phyloP scores from a whole-genome alignment of 352 stramenopile species.

The Albugo candida region DNA sequence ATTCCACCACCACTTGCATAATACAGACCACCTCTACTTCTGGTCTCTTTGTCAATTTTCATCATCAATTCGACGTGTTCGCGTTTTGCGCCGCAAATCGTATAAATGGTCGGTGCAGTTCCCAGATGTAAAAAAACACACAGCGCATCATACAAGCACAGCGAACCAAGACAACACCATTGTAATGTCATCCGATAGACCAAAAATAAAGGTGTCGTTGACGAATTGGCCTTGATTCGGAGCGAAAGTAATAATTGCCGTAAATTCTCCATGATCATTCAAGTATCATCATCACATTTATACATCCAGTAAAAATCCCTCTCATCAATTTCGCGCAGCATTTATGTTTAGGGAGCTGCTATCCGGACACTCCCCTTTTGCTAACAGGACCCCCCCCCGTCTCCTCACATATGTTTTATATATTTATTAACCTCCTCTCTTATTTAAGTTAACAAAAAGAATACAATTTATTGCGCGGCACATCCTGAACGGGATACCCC shows the following conservation, averaged over 20 bases:
- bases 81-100: slow-evolving; percentile 43
- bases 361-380: no score
- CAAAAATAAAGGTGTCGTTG: slow-evolving; percentile 25
- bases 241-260: slow-evolving; percentile 40
- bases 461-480: no score
- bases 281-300: slow-evolving; percentile 80
- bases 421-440: no score
- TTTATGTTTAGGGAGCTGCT: no score
- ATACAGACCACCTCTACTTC: slow-evolving; percentile 33
- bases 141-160: not conserved
- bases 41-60: slow-evolving; percentile 25
- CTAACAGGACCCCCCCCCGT: no score
- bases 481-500: no score
- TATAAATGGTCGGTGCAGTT: slow-evolving; percentile 49
- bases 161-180: slow-evolving; percentile 15
- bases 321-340: slow-evolving; percentile 37
- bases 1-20: slow-evolving; percentile 63
- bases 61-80: slow-evolving; percentile 30
- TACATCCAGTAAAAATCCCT: slow-evolving; percentile 71
- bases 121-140: slow-evolving; percentile 16
- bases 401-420: no score
- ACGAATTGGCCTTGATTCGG: slow-evolving; percentile 16
- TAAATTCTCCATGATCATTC: slow-evolving; percentile 72
- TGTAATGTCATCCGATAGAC: slow-evolving; percentile 73
- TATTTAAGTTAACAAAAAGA: no score